phyloP scores from a whole-genome alignment of 202 grass and related monocot genomes.

The Schoenoplectus triqueter region DNA sequence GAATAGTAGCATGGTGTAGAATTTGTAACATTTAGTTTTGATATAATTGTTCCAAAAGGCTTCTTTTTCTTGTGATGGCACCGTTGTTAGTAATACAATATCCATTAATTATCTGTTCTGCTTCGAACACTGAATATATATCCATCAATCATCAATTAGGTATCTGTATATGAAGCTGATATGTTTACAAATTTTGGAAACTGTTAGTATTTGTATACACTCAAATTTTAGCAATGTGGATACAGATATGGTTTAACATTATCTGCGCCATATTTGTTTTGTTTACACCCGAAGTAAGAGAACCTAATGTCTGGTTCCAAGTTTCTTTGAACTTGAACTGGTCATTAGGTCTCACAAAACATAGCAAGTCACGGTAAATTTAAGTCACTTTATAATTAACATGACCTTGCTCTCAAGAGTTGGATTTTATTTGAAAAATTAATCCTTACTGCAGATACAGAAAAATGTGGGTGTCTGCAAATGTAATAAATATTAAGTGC shows the following conservation, averaged over 20 bases:
- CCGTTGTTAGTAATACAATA: not conserved
- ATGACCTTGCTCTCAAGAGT: not conserved
- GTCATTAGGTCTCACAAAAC: not conserved
- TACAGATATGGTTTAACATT: not conserved
- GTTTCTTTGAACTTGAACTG: not conserved
- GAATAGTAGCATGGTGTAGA: not conserved
- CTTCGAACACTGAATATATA: not conserved
- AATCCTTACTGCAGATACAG: no score
- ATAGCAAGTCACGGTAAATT: not conserved
- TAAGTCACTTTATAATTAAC: constrained; percentile 6
- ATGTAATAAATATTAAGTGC: not conserved
- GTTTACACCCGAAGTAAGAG: not conserved
- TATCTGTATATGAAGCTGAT: not conserved
- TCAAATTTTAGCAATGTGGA: not conserved
- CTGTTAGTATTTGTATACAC: not conserved
- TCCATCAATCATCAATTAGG: not conserved
- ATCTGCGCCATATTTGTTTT: not conserved
- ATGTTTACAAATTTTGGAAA: not conserved
- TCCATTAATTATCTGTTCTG: not conserved
- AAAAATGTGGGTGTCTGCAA: not conserved
- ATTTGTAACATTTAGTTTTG: not conserved
- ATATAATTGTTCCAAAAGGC: not conserved
- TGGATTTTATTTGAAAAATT: no score
- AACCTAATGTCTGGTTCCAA: not conserved
- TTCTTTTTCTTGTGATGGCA: not conserved